Base-by-base conservation (phyloP, 2,329 filamentous ascomycete genomes). In the Microcyclospora tardicrescens region DNA sequence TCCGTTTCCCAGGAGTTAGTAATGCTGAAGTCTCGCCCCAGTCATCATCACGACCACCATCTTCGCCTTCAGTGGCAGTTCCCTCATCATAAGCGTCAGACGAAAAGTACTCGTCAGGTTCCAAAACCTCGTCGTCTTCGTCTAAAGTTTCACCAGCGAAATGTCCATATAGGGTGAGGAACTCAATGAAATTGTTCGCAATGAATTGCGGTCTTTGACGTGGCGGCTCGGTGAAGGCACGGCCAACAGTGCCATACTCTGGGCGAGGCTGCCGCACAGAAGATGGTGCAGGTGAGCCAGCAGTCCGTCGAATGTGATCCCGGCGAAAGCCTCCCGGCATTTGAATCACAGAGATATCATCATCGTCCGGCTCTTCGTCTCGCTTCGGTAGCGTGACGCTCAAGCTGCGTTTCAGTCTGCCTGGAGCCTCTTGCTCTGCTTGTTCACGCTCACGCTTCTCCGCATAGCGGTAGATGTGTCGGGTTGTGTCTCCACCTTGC, bases 91-190 rank as follows among this genome's bases (percentile, higher is more conserved):
- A 78, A 15, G 77, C 70, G 49, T 83, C 83, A 0, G 84, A 87
- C 6, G 79, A 81, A 58, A 95, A 95, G 61, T 94, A 95, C 56
- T 95, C 89, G 58, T 93, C 82, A 2, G 85, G 84, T 5, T 73
- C 77, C 11, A 94, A 67, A 2, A 79, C 84, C 60, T 96, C 89
- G 51, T 96, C 91, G 51, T 96, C 91, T 61, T 98, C 91, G 59
- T 95, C 87, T 10, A 98, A 72, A 57, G 94, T 83, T 61, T 98
- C 91, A 62, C 91, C 91, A 2, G 91, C 91, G 58, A 98, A 98
- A 63, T 98, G 91, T 3, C 91, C 91, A 52, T 95, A 98, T 24
- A 98, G 73, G 6, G 84, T 87, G 36, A 98, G 61, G 53, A 98
- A 98, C 59, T 98, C 93, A 43, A 98, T 74, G 58, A 98, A 98